phyloP scores from a whole-genome alignment of 768 basidiomycete species.

The Tubosaeta brunneosetosa region DNA sequence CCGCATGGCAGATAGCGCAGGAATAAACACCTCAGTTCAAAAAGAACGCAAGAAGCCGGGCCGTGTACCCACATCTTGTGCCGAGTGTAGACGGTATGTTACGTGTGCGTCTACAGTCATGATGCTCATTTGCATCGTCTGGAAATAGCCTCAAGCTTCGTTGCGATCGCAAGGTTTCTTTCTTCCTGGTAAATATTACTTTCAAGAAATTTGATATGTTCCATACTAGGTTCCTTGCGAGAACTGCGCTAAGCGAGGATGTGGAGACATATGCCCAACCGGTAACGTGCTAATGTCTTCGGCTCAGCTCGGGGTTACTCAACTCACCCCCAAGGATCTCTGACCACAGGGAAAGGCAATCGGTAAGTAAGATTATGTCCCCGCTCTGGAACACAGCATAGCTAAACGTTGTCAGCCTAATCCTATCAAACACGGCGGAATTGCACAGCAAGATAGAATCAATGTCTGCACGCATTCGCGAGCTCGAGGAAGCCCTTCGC shows the following conservation, averaged over 20 bases:
- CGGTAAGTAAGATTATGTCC: conserved; percentile 35
- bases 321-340: conserved; percentile 36
- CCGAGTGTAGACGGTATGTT: conserved; percentile 37
- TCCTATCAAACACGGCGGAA: conserved; percentile 67
- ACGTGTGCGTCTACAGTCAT: not conserved
- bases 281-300: conserved; percentile 36
- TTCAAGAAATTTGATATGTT: conserved; percentile 9
- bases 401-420: conserved; percentile 34
- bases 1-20: conserved; percentile 6
- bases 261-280: conserved; percentile 72
- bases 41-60: conserved; percentile 45
- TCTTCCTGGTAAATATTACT: not conserved
- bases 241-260: conserved; percentile 72
- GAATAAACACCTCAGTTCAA: conserved; percentile 12
- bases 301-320: conserved; percentile 1
- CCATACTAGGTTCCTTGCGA: conserved; percentile 63
- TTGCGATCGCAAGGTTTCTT: conserved; percentile 57
- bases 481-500: conserved; percentile 57
- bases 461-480: conserved; percentile 50
- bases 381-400: not conserved
- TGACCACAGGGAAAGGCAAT: conserved; percentile 58
- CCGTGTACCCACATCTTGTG: conserved; percentile 41
- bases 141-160: conserved; percentile 51
- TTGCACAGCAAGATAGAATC: conserved; percentile 61
- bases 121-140: not conserved